phyloP scores from a whole-genome alignment of 139 green algal genomes.

The Nannochloris sp. region DNA sequence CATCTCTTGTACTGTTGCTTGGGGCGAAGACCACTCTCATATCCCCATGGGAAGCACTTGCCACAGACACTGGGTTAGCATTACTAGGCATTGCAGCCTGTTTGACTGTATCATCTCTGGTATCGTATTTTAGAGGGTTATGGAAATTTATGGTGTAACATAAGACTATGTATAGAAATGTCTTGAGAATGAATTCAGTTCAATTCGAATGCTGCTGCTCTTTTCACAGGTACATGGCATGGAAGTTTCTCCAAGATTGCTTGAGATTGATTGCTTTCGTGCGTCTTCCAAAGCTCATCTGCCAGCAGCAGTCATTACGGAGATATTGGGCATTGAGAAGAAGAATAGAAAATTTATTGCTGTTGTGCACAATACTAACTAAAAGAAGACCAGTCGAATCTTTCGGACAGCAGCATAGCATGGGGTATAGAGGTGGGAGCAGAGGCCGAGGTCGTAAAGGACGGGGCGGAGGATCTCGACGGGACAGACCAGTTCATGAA shows the following conservation, averaged over 20 bases:
- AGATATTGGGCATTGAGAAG: not conserved
- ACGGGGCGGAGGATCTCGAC: not conserved
- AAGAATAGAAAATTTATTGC: too few relatives aligned
- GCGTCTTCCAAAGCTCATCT: too few relatives aligned
- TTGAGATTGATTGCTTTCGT: too few relatives aligned
- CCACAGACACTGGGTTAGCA: constrained; percentile 28
- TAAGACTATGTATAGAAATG: not conserved
- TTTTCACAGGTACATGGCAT: too few relatives aligned
- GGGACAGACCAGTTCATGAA: not conserved
- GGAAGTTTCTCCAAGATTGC: too few relatives aligned
- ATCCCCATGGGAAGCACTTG: constrained; percentile 3
- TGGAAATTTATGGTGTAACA: constrained; percentile 26
- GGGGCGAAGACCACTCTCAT: constrained; percentile 4
- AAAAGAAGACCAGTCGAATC: too few relatives aligned
- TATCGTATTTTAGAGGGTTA: constrained; percentile 27
- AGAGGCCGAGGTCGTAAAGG: not conserved
- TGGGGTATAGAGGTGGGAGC: not conserved
- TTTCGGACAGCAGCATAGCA: too few relatives aligned
- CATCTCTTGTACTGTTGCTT: constrained; percentile 42
- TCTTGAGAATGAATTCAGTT: too few relatives aligned
- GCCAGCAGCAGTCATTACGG: not conserved
- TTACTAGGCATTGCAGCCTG: constrained; percentile 58
- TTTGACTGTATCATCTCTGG: constrained; percentile 44
- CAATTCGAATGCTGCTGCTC: too few relatives aligned
- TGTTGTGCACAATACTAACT: too few relatives aligned